phyloP scores from a whole-genome alignment of 2,329 filamentous ascomycete genomes.

The Pseudocercospora cruenta region DNA sequence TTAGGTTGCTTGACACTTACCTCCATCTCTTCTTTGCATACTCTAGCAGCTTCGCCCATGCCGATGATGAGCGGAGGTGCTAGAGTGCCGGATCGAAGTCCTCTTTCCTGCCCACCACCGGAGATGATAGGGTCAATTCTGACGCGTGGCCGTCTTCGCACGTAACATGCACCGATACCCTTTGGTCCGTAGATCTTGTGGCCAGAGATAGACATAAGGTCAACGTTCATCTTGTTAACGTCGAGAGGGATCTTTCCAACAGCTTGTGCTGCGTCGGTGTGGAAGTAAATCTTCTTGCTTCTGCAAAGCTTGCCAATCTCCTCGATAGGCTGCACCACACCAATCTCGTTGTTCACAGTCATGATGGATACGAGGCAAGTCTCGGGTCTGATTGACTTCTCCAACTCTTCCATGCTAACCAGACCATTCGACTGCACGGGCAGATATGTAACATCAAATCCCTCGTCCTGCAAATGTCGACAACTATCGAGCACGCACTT shows the following conservation, averaged over 20 bases:
- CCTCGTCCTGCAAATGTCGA: conserved; percentile 93
- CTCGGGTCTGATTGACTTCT: conserved; percentile 86
- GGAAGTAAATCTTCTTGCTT: conserved; percentile 93
- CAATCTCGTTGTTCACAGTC: conserved; percentile 99
- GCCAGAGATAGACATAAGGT: conserved; percentile 97
- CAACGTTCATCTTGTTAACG: conserved; percentile 97
- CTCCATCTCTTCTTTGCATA: conserved; percentile 85
- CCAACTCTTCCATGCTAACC: conserved; percentile 78
- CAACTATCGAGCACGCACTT: conserved; percentile 99
- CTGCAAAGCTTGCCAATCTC: conserved; percentile 93
- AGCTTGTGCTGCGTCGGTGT: conserved; percentile 93
- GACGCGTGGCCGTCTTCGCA: conserved; percentile 88
- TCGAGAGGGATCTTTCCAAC: conserved; percentile 98
- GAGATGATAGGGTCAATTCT: conserved; percentile 95
- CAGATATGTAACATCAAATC: conserved; percentile 95
- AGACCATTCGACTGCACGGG: conserved; percentile 87
- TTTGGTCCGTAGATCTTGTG: conserved; percentile 99
- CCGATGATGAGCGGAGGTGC: conserved; percentile 87
- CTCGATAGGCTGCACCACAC: conserved; percentile 94
- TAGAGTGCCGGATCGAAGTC: conserved; percentile 89
- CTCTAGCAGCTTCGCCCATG: conserved; percentile 92
- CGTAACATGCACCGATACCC: conserved; percentile 94
- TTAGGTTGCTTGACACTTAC: conserved; percentile 61
- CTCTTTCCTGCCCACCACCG: conserved; percentile 94
- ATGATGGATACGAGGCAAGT: conserved; percentile 95